These are phyloP conservation scores for Colletotrichum echinochloae DNA, from an alignment of 2,329 filamentous ascomycete species.

Conservation along the genomic window DNA sequence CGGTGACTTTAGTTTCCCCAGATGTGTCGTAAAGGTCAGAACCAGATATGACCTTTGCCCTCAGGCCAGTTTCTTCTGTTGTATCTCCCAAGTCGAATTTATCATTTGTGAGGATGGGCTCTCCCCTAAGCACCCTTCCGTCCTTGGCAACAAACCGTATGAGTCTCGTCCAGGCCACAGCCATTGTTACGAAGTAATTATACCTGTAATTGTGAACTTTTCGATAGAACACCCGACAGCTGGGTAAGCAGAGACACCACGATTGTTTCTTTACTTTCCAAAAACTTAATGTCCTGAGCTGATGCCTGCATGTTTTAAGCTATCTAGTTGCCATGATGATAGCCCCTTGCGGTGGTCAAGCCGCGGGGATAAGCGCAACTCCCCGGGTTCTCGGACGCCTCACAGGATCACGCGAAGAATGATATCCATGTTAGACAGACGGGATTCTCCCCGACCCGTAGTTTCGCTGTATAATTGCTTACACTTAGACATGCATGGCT, in stretches of 20 bases:
- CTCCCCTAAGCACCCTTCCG: constrained; percentile 61
- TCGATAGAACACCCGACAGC: background rate
- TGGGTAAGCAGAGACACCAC: no score
- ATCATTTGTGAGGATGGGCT: constrained; percentile 59
- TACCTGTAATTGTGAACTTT: background rate
- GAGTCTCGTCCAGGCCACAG: constrained; percentile 60
- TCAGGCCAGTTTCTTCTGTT: constrained; percentile 59
- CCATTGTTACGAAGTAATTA: constrained; percentile 45
- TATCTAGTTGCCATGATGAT: background rate
- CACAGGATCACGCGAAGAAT: fast-evolving
- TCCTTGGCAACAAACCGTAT: constrained; percentile 67
- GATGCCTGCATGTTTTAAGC: no score
- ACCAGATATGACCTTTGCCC: constrained; percentile 65
- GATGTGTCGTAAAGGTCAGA: constrained; percentile 61
- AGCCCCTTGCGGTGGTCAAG: background rate
- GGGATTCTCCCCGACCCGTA: background rate
- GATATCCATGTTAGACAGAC: background rate
- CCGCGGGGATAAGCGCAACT: background rate
- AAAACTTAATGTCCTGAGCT: no score
- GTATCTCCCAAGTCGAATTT: constrained; percentile 63
- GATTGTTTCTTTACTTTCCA: background rate
- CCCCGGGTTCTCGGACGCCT: background rate
- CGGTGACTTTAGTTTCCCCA: constrained; percentile 61
- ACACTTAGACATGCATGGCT: no score
- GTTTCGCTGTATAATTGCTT: no score